Conservation (phyloP, 169 alveolate genomes). For the Plasmodium sp. region DNA sequence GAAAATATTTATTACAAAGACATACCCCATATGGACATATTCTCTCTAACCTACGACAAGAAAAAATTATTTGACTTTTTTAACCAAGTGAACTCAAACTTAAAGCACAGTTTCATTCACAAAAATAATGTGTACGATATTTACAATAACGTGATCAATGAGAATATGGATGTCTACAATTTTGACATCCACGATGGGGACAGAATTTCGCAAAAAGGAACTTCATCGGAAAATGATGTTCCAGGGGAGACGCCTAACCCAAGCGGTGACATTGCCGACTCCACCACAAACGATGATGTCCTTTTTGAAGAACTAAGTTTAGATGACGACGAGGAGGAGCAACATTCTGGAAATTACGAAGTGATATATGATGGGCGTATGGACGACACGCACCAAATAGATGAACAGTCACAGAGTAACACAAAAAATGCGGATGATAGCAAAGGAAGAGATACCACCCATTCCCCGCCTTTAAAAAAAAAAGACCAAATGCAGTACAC, state of each 20-base stretch:
- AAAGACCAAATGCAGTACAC: not conserved
- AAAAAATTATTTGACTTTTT: slow-evolving; percentile 42
- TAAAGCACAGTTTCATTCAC: slow-evolving; percentile 72
- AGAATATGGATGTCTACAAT: slow-evolving; percentile 47
- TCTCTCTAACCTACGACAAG: slow-evolving; percentile 42
- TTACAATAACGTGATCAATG: slow-evolving; percentile 36
- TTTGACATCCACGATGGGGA: slow-evolving; percentile 42
- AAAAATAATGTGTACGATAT: slow-evolving; percentile 70
- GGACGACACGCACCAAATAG: not conserved
- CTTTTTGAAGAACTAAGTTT: slow-evolving; percentile 23
- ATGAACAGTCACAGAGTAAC: not conserved
- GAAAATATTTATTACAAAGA: slow-evolving; percentile 79
- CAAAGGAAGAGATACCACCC: not conserved
- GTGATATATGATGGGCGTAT: slow-evolving; percentile 16
- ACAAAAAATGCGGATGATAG: not conserved
- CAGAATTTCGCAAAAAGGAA: not conserved
- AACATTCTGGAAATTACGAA: slow-evolving; percentile 19
- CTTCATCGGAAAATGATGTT: not conserved
- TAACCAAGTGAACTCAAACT: slow-evolving; percentile 40
- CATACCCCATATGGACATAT: slow-evolving; percentile 80
- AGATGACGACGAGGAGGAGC: slow-evolving; percentile 23
- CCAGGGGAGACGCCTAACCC: not conserved
- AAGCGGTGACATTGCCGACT: not conserved
- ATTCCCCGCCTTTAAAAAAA: not conserved
- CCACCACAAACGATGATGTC: slow-evolving; percentile 11